Percentiles rank a stretch among this genome's conserved stretches.
phyloP scores from a whole-genome alignment of 2,329 filamentous ascomycete species.

The Colletotrichum sp. region DNA sequence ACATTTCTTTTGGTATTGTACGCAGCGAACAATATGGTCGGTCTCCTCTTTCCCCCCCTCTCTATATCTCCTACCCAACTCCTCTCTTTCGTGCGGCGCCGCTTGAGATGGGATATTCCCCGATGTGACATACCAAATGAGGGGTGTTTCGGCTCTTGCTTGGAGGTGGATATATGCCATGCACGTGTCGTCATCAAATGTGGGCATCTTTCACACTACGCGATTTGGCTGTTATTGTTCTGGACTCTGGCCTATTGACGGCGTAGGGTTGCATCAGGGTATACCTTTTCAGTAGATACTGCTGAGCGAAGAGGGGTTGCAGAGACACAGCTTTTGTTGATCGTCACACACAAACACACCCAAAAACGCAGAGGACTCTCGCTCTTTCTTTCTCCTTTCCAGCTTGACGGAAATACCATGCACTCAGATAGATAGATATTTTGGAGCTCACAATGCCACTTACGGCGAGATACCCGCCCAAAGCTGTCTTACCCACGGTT shows the following conservation, averaged over 20 bases:
- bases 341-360: not conserved
- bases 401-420: not conserved
- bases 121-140: not conserved
- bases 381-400: not conserved
- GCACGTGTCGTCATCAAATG: not conserved
- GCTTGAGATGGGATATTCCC: not conserved
- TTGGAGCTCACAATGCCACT: not conserved
- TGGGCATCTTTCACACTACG: not conserved
- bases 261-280: not conserved
- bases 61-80: not conserved
- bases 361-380: not conserved
- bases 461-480: not conserved
- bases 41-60: not conserved
- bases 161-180: not conserved
- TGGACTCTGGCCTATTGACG: not conserved
- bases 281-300: slow-evolving; percentile 3
- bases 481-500: not conserved
- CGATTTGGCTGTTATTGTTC: not conserved
- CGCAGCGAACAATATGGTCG: not conserved
- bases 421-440: slow-evolving; percentile 14
- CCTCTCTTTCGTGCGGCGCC: not conserved
- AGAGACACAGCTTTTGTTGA: not conserved
- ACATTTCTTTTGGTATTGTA: not conserved
- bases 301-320: not conserved
- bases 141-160: not conserved